Evolutionary conservation across 2,329 filamentous ascomycete genomes (phyloP), one percentile per base, ranked within the genome.

Genomic region (Apiospora phragmitis): DNA sequence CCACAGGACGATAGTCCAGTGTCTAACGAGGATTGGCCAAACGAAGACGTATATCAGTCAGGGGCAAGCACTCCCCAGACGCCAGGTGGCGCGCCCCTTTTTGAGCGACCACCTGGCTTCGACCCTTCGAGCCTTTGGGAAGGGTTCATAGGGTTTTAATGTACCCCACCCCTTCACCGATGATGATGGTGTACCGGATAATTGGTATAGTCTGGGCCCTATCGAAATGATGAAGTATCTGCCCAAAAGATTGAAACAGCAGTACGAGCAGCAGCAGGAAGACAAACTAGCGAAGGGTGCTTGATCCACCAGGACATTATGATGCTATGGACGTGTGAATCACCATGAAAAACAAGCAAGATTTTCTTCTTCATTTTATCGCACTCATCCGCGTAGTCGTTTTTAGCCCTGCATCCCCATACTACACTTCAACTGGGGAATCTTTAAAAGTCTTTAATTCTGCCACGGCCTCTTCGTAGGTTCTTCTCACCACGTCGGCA

Each of bases 401-500:
- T 45, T 8, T 8, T 21, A 45, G 5, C 18, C 43, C n/a, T 45
- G 18, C 3, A 21, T 21, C 8, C 43, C 16, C 18, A 21, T 21
- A 21, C 43, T 45, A 9, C 18, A 45, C n/a, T 21, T 21, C 43
- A 45, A 21, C 18, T 21, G 18, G 18, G 9, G 18, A n/a, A 45
- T 21, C 21, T 14, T 42, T 16, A n/a, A 45, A 45, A n/a, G 6
- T n/a, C 43, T 9, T 45, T 16, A 59, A 11, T 11, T 32, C 51
- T 16, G 7, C 11, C 51, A 35, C 14, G 26, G 51, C 51, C 51
- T 59, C 32, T 38, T 35, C 29, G n/a, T 49, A 24, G 26, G n/a
- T 49, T 3, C n/a, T 68, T 65, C 80, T 73, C 12, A 85, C 75
- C 0, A 83, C 74, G 2, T 77, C 69, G 0, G 71, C 75, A 41